Evolutionary conservation across 2,329 filamentous ascomycete species (phyloP).

Genomic region (Monilinia polystroma): DNA sequence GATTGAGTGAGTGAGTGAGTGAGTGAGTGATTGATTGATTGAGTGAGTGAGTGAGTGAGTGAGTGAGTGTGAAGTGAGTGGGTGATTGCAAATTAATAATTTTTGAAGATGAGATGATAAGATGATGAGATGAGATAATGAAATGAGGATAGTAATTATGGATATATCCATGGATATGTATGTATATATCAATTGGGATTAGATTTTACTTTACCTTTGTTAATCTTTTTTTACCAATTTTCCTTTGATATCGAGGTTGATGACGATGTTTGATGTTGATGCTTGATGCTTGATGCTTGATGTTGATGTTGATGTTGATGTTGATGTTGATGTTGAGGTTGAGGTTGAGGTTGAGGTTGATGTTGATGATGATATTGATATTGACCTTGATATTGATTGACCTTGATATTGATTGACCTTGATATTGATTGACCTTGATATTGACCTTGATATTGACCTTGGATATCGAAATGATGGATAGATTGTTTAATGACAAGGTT

Average conservation of each 20-base stretch:
- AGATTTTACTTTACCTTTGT: neutral
- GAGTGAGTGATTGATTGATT: neutral
- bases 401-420: too few species aligned
- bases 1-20: constrained; percentile 1
- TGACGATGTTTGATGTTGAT: too few species aligned
- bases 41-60: neutral
- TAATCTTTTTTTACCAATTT: too few species aligned
- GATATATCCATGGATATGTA: neutral
- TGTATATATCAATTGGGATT: neutral
- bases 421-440: too few species aligned
- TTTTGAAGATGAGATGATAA: neutral
- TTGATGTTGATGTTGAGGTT: neutral
- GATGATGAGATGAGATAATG: neutral
- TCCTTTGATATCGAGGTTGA: too few species aligned
- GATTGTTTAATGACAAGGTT: too few species aligned
- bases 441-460: neutral
- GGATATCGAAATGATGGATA: neutral
- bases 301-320: neutral
- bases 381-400: too few species aligned
- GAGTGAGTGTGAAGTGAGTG: neutral
- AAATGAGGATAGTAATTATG: neutral
- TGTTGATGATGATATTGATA: neutral
- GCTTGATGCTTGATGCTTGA: too few species aligned
- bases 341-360: neutral
- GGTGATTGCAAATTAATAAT: neutral